Percentiles rank a stretch among this genome's conserved stretches.
Evolutionary conservation across 768 basidiomycete genomes (phyloP).

Genomic region (Cystobasidium onofrii): DNA sequence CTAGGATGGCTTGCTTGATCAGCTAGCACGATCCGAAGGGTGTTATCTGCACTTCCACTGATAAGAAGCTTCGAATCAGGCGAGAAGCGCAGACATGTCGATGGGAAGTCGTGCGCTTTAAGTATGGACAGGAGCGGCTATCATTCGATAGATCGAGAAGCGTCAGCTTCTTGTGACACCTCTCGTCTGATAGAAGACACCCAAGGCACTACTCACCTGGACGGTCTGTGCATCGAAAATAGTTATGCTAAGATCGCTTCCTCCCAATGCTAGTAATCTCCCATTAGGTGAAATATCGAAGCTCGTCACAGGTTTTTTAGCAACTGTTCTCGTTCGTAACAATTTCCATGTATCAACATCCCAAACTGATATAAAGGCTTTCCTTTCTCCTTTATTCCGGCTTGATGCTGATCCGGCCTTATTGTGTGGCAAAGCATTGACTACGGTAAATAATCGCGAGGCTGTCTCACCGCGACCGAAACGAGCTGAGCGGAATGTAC

Average conservation of each 20-base stretch:
- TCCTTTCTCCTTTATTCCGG: slow-evolving; percentile 40
- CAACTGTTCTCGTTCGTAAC: slow-evolving; percentile 61
- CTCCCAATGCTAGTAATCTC: slow-evolving; percentile 71
- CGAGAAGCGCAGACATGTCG: slow-evolving; percentile 81
- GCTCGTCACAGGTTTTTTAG: slow-evolving; percentile 71
- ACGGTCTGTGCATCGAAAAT: slow-evolving; percentile 71
- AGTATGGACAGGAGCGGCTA: slow-evolving; percentile 81
- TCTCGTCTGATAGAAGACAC: too few relatives aligned
- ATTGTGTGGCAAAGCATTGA: slow-evolving; percentile 57
- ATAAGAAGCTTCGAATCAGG: slow-evolving; percentile 69
- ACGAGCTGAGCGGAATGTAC: slow-evolving; percentile 39
- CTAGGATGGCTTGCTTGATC: slow-evolving; percentile 11
- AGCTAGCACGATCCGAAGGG: slow-evolving; percentile 67
- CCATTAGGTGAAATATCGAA: slow-evolving; percentile 69
- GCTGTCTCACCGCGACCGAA: slow-evolving; percentile 56
- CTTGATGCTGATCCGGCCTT: slow-evolving; percentile 53
- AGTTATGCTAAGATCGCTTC: slow-evolving; percentile 75
- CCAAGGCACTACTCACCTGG: too few relatives aligned
- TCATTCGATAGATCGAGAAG: slow-evolving; percentile 6
- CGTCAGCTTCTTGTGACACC: too few relatives aligned
- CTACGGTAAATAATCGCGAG: slow-evolving; percentile 58
- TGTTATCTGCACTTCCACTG: slow-evolving; percentile 84
- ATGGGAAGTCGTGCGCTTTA: slow-evolving; percentile 88
- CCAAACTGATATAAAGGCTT: slow-evolving; percentile 50
- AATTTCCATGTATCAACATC: slow-evolving; percentile 62